phyloP scores from a whole-genome alignment of 768 basidiomycete genomes.

The Tricholoma sp. region DNA sequence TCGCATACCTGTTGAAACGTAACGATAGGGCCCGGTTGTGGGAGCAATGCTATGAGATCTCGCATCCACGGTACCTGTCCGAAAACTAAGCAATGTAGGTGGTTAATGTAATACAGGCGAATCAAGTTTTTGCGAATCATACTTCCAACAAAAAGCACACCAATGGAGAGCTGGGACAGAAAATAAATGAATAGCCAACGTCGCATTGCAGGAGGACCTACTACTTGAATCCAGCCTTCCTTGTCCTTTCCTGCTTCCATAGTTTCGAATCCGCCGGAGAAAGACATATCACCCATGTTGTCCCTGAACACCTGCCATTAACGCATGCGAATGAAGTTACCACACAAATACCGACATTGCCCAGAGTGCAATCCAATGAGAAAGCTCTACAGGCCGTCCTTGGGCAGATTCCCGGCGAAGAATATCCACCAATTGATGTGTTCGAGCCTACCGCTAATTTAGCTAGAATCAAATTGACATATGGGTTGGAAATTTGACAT shows the following conservation, averaged over 20 bases:
- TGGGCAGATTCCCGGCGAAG: neutral
- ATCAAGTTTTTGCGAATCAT: neutral
- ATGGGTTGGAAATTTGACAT: neutral
- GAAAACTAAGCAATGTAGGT: neutral
- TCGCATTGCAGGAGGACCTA: neutral
- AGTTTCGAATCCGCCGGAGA: slow-evolving; percentile 3
- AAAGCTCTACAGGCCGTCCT: neutral
- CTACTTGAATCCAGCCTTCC: slow-evolving; percentile 3
- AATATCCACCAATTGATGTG: slow-evolving; percentile 1
- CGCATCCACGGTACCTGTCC: slow-evolving; percentile 8
- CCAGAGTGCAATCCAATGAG: slow-evolving; percentile 3
- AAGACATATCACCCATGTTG: slow-evolving; percentile 3
- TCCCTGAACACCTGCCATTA: neutral
- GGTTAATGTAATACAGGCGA: neutral
- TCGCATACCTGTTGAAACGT: slow-evolving; percentile 2
- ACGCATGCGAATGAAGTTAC: neutral
- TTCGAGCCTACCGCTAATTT: neutral
- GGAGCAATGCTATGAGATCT: slow-evolving; percentile 2
- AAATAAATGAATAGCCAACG: neutral
- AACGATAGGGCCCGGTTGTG: slow-evolving; percentile 1
- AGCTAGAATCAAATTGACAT: neutral
- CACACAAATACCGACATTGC: neutral
- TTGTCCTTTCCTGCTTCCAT: slow-evolving; percentile 2
- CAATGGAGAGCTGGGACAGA: neutral
- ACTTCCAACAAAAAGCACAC: slow-evolving; percentile 3